phyloP scores from a whole-genome alignment of 768 basidiomycete genomes.

The Pisolithus tinctorius region DNA sequence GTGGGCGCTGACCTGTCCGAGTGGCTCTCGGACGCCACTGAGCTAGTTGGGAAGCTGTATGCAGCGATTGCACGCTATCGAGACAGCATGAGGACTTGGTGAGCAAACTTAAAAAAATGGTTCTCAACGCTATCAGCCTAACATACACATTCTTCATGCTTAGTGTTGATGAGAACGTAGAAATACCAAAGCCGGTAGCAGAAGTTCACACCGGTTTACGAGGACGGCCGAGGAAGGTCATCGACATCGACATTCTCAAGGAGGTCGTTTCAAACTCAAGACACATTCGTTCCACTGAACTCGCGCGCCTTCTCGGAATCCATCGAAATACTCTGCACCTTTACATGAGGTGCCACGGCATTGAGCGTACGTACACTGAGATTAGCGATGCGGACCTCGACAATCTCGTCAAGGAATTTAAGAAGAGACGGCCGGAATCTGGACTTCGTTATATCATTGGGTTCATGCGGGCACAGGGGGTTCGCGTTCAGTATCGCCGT shows the following conservation, averaged over 20 bases:
- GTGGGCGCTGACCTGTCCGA: neutral
- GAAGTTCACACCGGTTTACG: too few relatives aligned
- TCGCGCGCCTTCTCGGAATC: neutral
- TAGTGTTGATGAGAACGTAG: too few relatives aligned
- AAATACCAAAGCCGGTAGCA: too few relatives aligned
- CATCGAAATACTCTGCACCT: constrained; percentile 2
- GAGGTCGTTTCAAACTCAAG: neutral
- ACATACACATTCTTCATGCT: too few relatives aligned
- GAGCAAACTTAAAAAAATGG: too few relatives aligned
- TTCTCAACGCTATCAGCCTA: too few relatives aligned
- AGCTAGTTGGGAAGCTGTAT: neutral
- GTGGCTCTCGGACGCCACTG: neutral
- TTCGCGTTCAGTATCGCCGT: too few relatives aligned
- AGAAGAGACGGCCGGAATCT: constrained; percentile 15
- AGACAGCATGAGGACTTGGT: too few relatives aligned
- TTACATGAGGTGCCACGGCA: constrained; percentile 3
- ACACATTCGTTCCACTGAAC: neutral
- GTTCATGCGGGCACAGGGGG: too few relatives aligned
- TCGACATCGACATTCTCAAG: too few relatives aligned
- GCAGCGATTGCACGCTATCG: too few relatives aligned
- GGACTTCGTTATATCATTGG: constrained; percentile 7
- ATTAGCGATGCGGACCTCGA: neutral
- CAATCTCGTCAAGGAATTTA: constrained; percentile 5
- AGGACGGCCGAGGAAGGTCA: too few relatives aligned
- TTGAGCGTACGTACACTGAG: constrained; percentile 3